These are phyloP conservation scores for Pythium grandisporangium DNA, from an alignment of 352 stramenopile species.

Conservation along the genomic window DNA sequence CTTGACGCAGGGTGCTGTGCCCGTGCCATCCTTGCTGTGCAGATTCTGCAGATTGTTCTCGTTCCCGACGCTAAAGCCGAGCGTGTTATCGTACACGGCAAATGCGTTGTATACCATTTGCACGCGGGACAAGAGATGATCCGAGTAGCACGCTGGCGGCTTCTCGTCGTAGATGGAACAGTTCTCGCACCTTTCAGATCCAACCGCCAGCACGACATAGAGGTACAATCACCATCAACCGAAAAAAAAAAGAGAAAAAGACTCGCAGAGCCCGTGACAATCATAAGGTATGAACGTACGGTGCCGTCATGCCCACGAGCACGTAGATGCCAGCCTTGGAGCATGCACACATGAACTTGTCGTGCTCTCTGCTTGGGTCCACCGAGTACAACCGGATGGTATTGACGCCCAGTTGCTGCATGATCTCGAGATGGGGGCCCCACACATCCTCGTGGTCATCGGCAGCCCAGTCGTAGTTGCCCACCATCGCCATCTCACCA, in stretches of 20 bases:
- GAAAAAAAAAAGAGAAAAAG: slow-evolving; percentile 1
- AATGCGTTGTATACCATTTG: slow-evolving; percentile 34
- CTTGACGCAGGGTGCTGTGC: slow-evolving; percentile 53
- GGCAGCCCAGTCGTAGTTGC: slow-evolving; percentile 21
- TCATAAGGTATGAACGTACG: slow-evolving; percentile 3
- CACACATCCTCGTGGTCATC: slow-evolving; percentile 23
- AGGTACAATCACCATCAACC: not conserved
- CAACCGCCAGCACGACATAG: too few relatives aligned
- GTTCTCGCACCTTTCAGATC: slow-evolving; percentile 17
- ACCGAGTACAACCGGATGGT: slow-evolving; percentile 25
- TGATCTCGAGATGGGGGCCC: slow-evolving; percentile 15
- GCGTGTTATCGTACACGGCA: slow-evolving; percentile 24
- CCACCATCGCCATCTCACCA: slow-evolving; percentile 13
- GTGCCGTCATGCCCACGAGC: not conserved
- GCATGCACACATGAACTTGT: slow-evolving; percentile 17
- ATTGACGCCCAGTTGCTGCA: slow-evolving; percentile 23
- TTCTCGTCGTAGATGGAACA: slow-evolving; percentile 18
- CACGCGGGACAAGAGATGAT: slow-evolving; percentile 19
- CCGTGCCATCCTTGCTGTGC: slow-evolving; percentile 12
- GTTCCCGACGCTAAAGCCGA: slow-evolving; percentile 45
- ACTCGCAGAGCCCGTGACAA: not conserved
- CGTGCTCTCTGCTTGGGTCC: slow-evolving; percentile 17
- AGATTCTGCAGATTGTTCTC: slow-evolving; percentile 42
- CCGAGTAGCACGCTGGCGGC: slow-evolving; percentile 24
- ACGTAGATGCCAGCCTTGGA: not conserved